Percentiles rank a stretch among this genome's conserved stretches.
phyloP scores from a whole-genome alignment of 306 rosid species.

The Acmispon strigosus region DNA sequence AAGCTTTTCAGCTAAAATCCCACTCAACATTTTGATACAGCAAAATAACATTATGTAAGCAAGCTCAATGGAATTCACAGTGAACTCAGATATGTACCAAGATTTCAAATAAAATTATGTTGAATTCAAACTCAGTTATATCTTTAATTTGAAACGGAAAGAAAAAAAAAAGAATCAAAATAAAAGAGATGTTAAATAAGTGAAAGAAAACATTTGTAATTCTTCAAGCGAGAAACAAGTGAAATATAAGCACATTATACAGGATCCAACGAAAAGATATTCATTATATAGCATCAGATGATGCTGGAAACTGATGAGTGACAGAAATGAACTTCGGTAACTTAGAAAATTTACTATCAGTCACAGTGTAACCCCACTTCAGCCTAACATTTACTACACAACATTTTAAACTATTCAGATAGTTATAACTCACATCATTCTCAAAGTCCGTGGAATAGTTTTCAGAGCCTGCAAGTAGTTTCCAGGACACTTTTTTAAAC shows the following conservation, averaged over 20 bases:
- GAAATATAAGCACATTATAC: not conserved
- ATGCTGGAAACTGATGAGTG: not conserved
- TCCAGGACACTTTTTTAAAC: slow-evolving; percentile 75
- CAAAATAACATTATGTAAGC: too few relatives aligned
- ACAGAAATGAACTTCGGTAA: not conserved
- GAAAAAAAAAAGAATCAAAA: not conserved
- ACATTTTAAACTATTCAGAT: not conserved
- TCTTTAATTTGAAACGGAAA: slow-evolving; percentile 8
- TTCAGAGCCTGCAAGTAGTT: slow-evolving; percentile 82
- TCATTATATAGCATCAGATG: not conserved
- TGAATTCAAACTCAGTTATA: not conserved
- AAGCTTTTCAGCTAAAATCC: too few relatives aligned
- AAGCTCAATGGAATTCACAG: not conserved
- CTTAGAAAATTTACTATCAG: not conserved
- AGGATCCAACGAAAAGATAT: not conserved
- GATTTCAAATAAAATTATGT: not conserved
- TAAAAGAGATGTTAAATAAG: not conserved
- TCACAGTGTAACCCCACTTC: not conserved
- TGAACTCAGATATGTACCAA: not conserved
- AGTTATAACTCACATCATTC: slow-evolving; percentile 79
- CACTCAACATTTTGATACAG: too few relatives aligned
- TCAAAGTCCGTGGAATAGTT: slow-evolving; percentile 87
- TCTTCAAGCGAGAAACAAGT: slow-evolving; percentile 1
- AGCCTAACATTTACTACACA: slow-evolving; percentile 15
- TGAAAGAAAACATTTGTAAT: not conserved